Conservation (phyloP, 176 grass and related monocot species). For the Eleusine coracana region DNA sequence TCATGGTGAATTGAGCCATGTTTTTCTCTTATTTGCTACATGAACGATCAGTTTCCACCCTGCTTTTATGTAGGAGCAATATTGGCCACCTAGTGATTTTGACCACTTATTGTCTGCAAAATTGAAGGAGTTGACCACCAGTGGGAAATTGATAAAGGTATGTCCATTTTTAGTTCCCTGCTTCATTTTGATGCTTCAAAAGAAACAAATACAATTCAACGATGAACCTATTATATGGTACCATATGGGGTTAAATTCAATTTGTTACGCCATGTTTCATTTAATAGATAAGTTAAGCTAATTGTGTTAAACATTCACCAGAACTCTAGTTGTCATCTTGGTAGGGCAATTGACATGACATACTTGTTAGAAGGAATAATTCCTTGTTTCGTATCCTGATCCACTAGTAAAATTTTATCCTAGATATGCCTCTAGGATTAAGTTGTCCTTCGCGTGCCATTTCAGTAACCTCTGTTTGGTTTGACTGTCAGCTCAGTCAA, state of each 20-base stretch:
- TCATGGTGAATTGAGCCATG: neutral
- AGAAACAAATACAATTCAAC: neutral
- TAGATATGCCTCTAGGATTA: neutral
- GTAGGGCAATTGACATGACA: constrained; percentile 12
- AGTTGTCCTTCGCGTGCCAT: neutral
- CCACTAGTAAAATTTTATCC: neutral
- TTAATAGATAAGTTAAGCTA: neutral
- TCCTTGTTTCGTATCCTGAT: neutral
- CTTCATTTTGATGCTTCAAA: constrained; percentile 19
- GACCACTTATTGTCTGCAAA: constrained; percentile 74
- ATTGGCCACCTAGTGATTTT: constrained; percentile 83
- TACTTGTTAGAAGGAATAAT: constrained; percentile 19
- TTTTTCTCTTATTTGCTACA: constrained; percentile 13
- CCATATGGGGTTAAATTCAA: constrained; percentile 5
- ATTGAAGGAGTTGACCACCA: constrained; percentile 63
- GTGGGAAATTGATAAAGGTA: constrained; percentile 88
- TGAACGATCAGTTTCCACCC: constrained; percentile 27
- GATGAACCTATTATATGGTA: constrained; percentile 8
- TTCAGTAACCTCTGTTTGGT: neutral
- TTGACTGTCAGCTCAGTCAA: neutral
- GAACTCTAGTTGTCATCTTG: constrained; percentile 27
- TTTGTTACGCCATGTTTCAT: neutral
- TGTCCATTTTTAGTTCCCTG: neutral
- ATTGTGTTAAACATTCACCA: constrained; percentile 2
- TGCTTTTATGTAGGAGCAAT: constrained; percentile 65